Conservation (phyloP, 2,329 filamentous ascomycete genomes). For the Sporothrix pallida region DNA sequence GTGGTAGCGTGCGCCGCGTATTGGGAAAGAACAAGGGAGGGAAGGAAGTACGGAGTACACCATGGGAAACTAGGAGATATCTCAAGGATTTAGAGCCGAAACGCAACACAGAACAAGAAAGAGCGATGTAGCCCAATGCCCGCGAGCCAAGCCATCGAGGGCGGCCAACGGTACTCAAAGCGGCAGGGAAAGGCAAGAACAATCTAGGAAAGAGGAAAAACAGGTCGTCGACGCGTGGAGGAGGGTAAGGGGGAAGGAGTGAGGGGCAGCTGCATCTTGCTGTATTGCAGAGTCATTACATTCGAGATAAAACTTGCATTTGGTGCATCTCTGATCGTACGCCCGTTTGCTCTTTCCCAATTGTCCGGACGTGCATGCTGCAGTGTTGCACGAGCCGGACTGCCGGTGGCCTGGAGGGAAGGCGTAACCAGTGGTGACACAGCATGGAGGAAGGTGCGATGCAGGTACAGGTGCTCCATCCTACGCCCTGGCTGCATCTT, state of each 20-base stretch:
- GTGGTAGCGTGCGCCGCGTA: conserved; percentile 4
- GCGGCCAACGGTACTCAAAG: not conserved
- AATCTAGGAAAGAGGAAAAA: not conserved
- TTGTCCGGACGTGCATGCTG: conserved; percentile 4
- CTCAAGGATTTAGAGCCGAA: not conserved
- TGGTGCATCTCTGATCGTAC: conserved; percentile 8
- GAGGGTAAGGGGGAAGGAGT: not conserved
- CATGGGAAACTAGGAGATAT: conserved; percentile 6
- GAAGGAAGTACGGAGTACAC: not conserved
- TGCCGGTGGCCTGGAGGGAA: conserved; percentile 26
- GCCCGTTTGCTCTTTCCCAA: conserved; percentile 11
- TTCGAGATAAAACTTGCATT: not conserved
- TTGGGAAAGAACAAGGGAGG: not conserved
- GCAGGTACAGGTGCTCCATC: not conserved
- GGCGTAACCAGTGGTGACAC: not conserved
- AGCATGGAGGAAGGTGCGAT: conserved; percentile 16
- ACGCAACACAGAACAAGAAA: conserved; percentile 16
- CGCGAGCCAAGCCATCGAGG: not conserved
- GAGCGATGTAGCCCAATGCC: not conserved
- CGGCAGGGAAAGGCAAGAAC: not conserved
- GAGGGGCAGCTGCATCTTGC: not conserved
- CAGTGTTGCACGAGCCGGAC: conserved; percentile 28
- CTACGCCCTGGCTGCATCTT: conserved; percentile 4
- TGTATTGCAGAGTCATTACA: not conserved
- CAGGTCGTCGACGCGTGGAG: too few relatives aligned